phyloP scores from a whole-genome alignment of 2,329 filamentous ascomycete genomes.

The Teratosphaeria zuluensis region DNA sequence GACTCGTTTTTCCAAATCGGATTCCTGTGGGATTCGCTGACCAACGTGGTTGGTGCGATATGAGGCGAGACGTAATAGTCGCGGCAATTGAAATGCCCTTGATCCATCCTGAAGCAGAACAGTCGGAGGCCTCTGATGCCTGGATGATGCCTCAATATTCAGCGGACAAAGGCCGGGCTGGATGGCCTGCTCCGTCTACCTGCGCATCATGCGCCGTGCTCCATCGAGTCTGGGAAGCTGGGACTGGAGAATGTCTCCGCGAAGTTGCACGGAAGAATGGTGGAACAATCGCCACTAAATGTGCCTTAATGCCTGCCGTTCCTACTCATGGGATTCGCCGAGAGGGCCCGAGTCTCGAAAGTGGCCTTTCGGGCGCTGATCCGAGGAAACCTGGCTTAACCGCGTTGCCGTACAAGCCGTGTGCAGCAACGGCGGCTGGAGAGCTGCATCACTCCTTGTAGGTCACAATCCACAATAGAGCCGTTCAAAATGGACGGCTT shows the following conservation, averaged over 20 bases:
- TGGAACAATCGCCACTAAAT: too few species aligned
- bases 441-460: neutral
- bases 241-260: too few species aligned
- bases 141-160: neutral
- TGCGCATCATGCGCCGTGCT: too few species aligned
- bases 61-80: slow-evolving; percentile 26
- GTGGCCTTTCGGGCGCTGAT: too few species aligned
- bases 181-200: neutral
- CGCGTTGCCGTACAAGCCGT: neutral
- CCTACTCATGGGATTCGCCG: too few species aligned
- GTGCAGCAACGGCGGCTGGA: neutral
- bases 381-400: too few species aligned
- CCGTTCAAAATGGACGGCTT: neutral
- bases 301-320: too few species aligned
- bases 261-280: too few species aligned
- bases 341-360: too few species aligned
- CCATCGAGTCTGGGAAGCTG: too few species aligned
- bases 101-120: slow-evolving; percentile 17
- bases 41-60: slow-evolving; percentile 16
- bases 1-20: slow-evolving; percentile 17
- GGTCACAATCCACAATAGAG: neutral
- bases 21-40: slow-evolving; percentile 3
- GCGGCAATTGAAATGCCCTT: slow-evolving; percentile 27
- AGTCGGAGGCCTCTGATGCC: neutral
- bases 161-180: neutral